Evolutionary conservation across 2,329 filamentous ascomycete genomes (phyloP), one percentile per base, ranked within the genome.

Genomic region (Penicillium brasilianum): DNA sequence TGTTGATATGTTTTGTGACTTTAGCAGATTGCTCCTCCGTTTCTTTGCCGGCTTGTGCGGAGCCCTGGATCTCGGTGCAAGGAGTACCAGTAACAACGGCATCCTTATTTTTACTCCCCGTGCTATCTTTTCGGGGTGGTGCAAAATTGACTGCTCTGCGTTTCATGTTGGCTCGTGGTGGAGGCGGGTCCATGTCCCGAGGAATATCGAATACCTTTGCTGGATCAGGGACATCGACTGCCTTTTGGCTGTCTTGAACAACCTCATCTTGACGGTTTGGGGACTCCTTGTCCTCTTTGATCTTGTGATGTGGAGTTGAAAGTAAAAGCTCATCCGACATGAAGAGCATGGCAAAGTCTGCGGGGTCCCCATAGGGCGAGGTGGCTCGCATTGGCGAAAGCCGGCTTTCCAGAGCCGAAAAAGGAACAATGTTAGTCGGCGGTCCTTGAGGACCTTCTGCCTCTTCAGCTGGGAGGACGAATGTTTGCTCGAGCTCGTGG

Each of bases 281-380:
- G 30, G 18, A 36, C 7, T 4, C 18, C 14, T 56, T 13, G 11
- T 34, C 14, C 20, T 37, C 5, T 6, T 56, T 49, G 32, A 25
- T 25, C 5, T 44, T 34, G 34, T 57, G 20, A 28, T 30, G 46
- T 20, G 61, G 51, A 9, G 56, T 58, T 10, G 48, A 55, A 9
- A 43, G 22, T 9, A 32, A 37, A 13, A 49, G 13, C 18, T 65
- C 62, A 28, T 69, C 66, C 8, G 70, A 67, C 36, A 69, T 68
- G 22, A 77, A 65, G 48, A 76, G 65, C 55, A 65, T 68, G 18
- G 69, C 68, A 43, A 77, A 66, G n/a, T 76, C 72, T 37, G 60
- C 66, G 1, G 67, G 53, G 20, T 71, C 69, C 18, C 67, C 65
- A 11, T 65, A 69, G 2, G 65, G 59, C 6, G 65, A 65, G 8